Conservation (phyloP, 805 yeast genomes). For the Starmerella floris region DNA sequence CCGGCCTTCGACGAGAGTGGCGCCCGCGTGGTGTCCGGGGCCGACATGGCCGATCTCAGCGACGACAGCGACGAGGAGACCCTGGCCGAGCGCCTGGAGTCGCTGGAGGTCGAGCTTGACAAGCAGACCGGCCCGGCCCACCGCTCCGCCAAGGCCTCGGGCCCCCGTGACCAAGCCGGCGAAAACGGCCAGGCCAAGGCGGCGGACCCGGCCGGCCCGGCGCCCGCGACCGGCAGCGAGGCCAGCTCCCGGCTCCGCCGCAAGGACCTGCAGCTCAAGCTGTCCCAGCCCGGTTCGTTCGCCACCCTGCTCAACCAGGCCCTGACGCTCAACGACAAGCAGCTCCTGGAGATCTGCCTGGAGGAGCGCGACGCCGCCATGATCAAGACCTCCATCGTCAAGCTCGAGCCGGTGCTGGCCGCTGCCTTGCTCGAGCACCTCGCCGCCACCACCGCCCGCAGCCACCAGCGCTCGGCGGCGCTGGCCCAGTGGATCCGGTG, state of each 20-base stretch:
- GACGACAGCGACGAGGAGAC: constrained; percentile 25
- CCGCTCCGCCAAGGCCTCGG: not conserved
- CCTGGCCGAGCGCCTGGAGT: constrained; percentile 32
- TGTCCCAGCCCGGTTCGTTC: constrained; percentile 56
- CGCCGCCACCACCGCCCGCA: constrained; percentile 38
- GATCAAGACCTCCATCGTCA: constrained; percentile 42
- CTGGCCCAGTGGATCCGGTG: constrained; percentile 65
- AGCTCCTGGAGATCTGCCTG: constrained; percentile 74
- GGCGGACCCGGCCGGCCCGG: not conserved
- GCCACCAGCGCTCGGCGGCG: constrained; percentile 41
- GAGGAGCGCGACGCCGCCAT: constrained; percentile 38
- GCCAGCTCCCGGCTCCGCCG: constrained; percentile 10
- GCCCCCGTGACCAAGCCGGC: not conserved
- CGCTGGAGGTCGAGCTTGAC: constrained; percentile 23
- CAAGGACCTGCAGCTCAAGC: constrained; percentile 31
- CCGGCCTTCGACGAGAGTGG: constrained; percentile 26
- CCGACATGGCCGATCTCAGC: constrained; percentile 25
- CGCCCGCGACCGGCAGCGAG: constrained; percentile 15
- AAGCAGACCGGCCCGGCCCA: not conserved
- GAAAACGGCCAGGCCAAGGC: constrained; percentile 8
- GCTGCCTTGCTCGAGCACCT: constrained; percentile 35
- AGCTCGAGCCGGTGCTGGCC: constrained; percentile 37
- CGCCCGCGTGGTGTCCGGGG: constrained; percentile 28
- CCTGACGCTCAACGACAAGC: constrained; percentile 69
- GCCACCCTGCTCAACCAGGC: constrained; percentile 83